Conservation (phyloP, 352 stramenopile species). For the Pythium rhizo-oryzae region DNA sequence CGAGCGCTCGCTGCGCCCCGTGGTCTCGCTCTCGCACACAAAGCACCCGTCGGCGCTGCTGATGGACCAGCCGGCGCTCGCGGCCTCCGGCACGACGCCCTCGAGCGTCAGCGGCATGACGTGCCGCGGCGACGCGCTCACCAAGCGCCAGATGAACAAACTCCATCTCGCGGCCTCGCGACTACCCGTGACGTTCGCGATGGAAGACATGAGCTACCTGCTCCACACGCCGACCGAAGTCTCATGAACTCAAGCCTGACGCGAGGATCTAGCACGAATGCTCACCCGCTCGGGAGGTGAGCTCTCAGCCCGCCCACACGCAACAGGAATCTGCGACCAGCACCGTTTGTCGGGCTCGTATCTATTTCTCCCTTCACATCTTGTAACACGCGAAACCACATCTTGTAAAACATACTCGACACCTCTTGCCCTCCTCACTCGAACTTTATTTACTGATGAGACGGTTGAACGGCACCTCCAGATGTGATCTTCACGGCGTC, state of each 20-base stretch:
- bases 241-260: slow-evolving; percentile 10
- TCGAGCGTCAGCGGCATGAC: neutral
- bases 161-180: slow-evolving; percentile 23
- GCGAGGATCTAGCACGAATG: no score
- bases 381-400: no score
- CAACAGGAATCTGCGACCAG: no score
- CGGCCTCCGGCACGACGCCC: neutral
- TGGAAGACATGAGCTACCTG: slow-evolving; percentile 30
- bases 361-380: no score
- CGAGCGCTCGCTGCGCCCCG: neutral
- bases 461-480: no score
- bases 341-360: no score
- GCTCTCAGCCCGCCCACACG: no score
- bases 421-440: no score
- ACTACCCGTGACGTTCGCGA: slow-evolving; percentile 22
- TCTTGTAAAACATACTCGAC: no score
- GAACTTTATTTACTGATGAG: no score
- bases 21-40: neutral
- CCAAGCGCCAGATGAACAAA: slow-evolving; percentile 22
- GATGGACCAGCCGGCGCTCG: slow-evolving; percentile 16
- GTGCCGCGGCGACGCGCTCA: slow-evolving; percentile 16
- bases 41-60: slow-evolving; percentile 15
- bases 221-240: slow-evolving; percentile 23
- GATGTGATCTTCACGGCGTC: neutral
- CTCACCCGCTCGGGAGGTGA: no score